A percentile compares a stretch with the other conserved stretches of the same genome.
Conservation (phyloP, 148 eudicot genomes). For the Rhododendron griersonianum region DNA sequence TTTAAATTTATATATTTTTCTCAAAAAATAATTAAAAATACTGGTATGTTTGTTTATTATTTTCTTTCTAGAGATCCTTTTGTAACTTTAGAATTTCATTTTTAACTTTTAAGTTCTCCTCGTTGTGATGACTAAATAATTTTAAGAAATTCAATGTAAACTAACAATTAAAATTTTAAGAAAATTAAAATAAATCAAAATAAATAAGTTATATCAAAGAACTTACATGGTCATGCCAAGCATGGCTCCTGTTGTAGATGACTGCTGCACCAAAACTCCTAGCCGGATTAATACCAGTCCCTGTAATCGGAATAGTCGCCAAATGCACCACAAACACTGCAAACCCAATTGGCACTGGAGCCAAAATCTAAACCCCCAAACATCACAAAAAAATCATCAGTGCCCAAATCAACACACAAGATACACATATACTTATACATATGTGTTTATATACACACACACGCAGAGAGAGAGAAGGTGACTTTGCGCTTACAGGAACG, state of each 20-base stretch:
- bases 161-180: neutral
- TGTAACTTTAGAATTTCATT: neutral
- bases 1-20: too few relatives aligned
- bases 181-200: neutral
- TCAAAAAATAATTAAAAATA: neutral
- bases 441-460: too few relatives aligned
- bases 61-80: neutral
- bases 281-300: slow-evolving; percentile 3
- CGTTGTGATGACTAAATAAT: neutral
- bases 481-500: slow-evolving; percentile 15
- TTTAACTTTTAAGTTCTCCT: neutral
- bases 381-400: neutral
- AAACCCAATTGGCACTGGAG: slow-evolving; percentile 30
- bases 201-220: neutral
- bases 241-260: slow-evolving; percentile 48
- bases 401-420: neutral
- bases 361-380: slow-evolving; percentile 41
- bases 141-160: neutral
- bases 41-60: too few relatives aligned
- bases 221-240: slow-evolving; percentile 63
- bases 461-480: neutral
- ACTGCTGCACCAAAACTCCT: slow-evolving; percentile 9
- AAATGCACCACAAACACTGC: slow-evolving; percentile 2
- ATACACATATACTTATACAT: neutral
- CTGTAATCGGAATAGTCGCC: neutral